Evolutionary conservation across 2,329 filamentous ascomycete genomes (phyloP).

Genomic region (Raffaelea arxii): DNA sequence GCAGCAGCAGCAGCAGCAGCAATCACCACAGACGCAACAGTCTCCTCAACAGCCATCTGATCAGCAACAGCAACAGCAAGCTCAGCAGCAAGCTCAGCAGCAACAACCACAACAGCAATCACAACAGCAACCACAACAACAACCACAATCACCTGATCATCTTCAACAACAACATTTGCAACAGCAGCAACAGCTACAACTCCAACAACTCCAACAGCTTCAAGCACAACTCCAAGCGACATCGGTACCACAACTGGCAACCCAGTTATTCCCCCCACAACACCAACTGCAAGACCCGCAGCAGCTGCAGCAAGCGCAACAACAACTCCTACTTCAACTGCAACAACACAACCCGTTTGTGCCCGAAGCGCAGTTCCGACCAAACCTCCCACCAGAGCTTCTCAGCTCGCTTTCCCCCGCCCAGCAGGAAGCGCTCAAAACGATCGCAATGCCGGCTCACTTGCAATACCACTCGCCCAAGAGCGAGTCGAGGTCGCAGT

Average conservation of each 20-base stretch:
- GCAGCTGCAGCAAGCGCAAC: slow-evolving; percentile 21
- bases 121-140: neutral
- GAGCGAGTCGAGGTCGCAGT: slow-evolving; percentile 49
- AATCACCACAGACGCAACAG: slow-evolving; percentile 1
- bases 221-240: neutral
- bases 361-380: slow-evolving; percentile 19
- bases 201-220: neutral
- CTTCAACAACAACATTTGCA: slow-evolving; percentile 6
- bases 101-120: slow-evolving; percentile 1
- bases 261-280: slow-evolving; percentile 1
- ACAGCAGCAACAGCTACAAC: slow-evolving; percentile 1
- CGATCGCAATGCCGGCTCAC: slow-evolving; percentile 55
- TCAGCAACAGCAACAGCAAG: slow-evolving; percentile 23
- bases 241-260: neutral
- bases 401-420: slow-evolving; percentile 42
- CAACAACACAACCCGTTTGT: slow-evolving; percentile 15
- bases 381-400: slow-evolving; percentile 21
- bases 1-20: slow-evolving; percentile 8
- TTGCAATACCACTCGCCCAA: slow-evolving; percentile 50
- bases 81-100: slow-evolving; percentile 14
- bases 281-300: slow-evolving; percentile 12
- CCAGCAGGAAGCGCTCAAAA: slow-evolving; percentile 51
- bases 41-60: slow-evolving; percentile 15
- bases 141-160: neutral
- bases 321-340: slow-evolving; percentile 25